Evolutionary conservation across 495 filamentous ascomycete species (phyloP).

Genomic region (Penicillium daleae): DNA sequence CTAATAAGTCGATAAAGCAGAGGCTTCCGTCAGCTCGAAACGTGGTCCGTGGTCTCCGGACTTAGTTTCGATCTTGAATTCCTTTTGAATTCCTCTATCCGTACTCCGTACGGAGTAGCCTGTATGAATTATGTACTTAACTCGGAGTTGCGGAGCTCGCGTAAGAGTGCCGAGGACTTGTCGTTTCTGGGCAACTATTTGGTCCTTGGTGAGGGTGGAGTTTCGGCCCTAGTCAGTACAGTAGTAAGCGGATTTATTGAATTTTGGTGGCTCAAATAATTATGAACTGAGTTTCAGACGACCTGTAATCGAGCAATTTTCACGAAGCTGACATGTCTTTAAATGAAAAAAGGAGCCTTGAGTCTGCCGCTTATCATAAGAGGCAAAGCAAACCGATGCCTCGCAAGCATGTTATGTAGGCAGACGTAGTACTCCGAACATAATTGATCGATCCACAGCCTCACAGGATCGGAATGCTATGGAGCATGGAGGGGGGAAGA

Average conservation of each 20-base stretch:
- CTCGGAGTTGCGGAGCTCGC: slow-evolving; percentile 24
- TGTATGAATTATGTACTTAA: background rate
- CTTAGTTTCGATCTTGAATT: slow-evolving; percentile 5
- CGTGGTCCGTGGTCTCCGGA: slow-evolving; percentile 25
- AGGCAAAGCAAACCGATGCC: slow-evolving; percentile 6
- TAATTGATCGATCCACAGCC: slow-evolving; percentile 9
- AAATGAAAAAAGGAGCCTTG: too few relatives aligned
- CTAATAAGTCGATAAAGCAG: slow-evolving; percentile 11
- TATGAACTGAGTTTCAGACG: background rate
- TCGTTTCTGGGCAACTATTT: slow-evolving; percentile 7
- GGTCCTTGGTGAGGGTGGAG: background rate
- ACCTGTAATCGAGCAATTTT: background rate
- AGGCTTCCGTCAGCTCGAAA: slow-evolving; percentile 25
- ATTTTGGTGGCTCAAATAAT: slow-evolving; percentile 8
- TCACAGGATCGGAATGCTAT: slow-evolving; percentile 17
- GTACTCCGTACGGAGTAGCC: background rate
- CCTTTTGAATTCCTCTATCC: background rate
- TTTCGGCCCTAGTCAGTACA: background rate
- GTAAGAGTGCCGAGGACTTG: slow-evolving; percentile 19
- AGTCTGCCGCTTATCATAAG: background rate
- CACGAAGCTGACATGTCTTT: too few relatives aligned
- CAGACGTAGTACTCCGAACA: background rate
- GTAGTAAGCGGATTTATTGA: slow-evolving; percentile 10
- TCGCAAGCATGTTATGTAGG: slow-evolving; percentile 1
- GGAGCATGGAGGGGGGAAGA: slow-evolving; percentile 5